A percentile compares a stretch with the other conserved stretches of the same genome.
phyloP scores from a whole-genome alignment of 768 basidiomycete species.

The Lyophyllum shimeji region DNA sequence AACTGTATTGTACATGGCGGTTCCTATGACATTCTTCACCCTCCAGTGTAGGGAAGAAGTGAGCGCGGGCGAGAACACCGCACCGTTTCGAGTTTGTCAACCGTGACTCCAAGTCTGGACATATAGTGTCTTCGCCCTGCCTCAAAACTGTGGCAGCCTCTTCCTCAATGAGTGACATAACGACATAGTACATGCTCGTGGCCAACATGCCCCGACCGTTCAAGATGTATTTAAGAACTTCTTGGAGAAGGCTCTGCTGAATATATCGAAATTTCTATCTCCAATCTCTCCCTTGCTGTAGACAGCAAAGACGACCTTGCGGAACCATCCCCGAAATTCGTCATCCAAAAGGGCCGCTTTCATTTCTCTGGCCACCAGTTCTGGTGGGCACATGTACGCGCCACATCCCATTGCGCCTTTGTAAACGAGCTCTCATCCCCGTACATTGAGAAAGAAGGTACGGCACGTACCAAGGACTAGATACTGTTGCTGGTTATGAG shows the following conservation, averaged over 20 bases:
- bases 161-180: too few relatives aligned
- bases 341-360: slow-evolving; percentile 35
- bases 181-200: too few relatives aligned
- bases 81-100: too few relatives aligned
- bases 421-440: background rate
- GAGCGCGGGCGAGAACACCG: too few relatives aligned
- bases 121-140: too few relatives aligned
- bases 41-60: too few relatives aligned
- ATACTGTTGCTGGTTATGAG: slow-evolving; percentile 31
- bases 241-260: slow-evolving; percentile 18
- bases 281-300: slow-evolving; percentile 31
- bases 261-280: slow-evolving; percentile 35
- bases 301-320: slow-evolving; percentile 39
- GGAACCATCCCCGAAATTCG: slow-evolving; percentile 45
- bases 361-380: slow-evolving; percentile 41
- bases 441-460: background rate
- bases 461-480: slow-evolving; percentile 35
- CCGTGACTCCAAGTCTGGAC: too few relatives aligned
- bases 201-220: background rate
- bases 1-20: background rate
- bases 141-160: too few relatives aligned
- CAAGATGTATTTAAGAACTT: background rate
- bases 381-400: slow-evolving; percentile 40
- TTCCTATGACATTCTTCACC: too few relatives aligned
- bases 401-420: slow-evolving; percentile 45